Evolutionary conservation across 2,329 filamentous ascomycete species (phyloP).

Genomic region (Fusarium sp.): DNA sequence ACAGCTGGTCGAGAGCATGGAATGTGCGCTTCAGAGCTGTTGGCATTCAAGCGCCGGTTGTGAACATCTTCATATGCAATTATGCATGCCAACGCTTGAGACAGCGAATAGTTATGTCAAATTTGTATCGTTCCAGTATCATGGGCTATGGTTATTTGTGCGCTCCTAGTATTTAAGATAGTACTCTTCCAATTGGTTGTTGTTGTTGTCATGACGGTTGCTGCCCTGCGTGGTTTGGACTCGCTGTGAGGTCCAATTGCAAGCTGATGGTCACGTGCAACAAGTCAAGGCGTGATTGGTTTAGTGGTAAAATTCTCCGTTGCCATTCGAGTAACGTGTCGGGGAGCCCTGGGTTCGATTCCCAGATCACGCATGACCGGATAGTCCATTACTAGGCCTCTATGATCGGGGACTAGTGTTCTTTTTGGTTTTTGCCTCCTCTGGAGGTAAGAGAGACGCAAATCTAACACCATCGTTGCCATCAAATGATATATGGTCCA

Average conservation of each 20-base stretch:
- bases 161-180: background rate
- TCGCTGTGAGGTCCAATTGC: background rate
- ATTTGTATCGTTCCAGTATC: background rate
- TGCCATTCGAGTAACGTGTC: background rate
- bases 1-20: background rate
- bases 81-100: background rate
- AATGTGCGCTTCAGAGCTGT: background rate
- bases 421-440: no score
- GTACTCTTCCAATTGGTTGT: background rate
- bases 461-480: background rate
- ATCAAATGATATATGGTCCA: background rate
- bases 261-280: no score
- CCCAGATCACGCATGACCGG: background rate
- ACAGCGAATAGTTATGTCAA: background rate
- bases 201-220: background rate
- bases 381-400: no score
- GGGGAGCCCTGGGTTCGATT: background rate
- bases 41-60: background rate
- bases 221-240: background rate
- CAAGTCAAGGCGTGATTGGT: background rate
- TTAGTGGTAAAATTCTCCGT: background rate
- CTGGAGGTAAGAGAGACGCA: no score
- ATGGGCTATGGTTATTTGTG: background rate
- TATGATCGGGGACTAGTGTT: no score
- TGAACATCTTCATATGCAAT: background rate